Percentiles rank a stretch among this genome's conserved stretches.
Conservation (phyloP, 257 asterid genomes). For the Ajuga chamaepitys region DNA sequence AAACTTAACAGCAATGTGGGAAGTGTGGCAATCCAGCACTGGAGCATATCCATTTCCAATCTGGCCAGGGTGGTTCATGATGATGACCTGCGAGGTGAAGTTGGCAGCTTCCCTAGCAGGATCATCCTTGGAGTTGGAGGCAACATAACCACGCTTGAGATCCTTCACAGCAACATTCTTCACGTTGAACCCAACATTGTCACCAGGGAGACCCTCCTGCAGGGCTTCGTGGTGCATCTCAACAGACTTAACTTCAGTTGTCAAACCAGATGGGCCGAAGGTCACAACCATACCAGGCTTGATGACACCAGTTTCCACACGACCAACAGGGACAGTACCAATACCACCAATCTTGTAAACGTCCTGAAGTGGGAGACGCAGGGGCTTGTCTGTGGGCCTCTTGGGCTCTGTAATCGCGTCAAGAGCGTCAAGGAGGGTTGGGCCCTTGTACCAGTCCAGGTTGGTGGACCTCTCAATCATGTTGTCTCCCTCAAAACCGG, state of each 20-base stretch:
- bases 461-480: conserved; percentile 72
- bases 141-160: conserved; percentile 74
- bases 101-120: conserved; percentile 64
- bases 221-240: no score
- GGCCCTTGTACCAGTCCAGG: conserved; percentile 88
- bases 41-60: conserved; percentile 73
- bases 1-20: conserved; percentile 67
- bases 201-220: no score
- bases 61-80: conserved; percentile 69
- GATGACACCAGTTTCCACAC: no score
- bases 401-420: conserved; percentile 58
- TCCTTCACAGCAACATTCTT: conserved; percentile 83
- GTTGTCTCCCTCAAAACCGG: no score
- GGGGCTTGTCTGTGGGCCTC: no score
- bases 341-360: no score
- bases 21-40: conserved; percentile 59
- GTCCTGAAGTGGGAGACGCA: no score
- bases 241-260: no score
- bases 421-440: conserved; percentile 75
- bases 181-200: conserved; percentile 79
- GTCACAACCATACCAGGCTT: no score
- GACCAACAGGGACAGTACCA: no score
- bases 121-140: conserved; percentile 75
- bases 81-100: conserved; percentile 63
- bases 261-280: no score